phyloP scores from a whole-genome alignment of 768 basidiomycete genomes.

The Mycena venus region DNA sequence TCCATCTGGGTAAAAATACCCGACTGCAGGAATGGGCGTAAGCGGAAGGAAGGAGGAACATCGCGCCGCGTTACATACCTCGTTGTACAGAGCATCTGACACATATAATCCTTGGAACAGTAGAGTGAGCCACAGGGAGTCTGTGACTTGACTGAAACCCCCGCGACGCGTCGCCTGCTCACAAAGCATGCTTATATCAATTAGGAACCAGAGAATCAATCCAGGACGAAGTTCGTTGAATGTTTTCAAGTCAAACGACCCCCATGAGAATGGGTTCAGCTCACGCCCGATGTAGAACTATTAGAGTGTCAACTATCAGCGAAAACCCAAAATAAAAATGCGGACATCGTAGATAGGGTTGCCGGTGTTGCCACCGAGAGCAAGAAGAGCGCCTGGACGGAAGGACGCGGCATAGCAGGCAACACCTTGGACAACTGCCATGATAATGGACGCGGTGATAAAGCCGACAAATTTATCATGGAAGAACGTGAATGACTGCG shows the following conservation, averaged over 20 bases:
- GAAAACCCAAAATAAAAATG: slow-evolving; percentile 23
- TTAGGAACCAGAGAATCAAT: slow-evolving; percentile 91
- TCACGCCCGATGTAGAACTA: slow-evolving; percentile 96
- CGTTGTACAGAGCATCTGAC: slow-evolving; percentile 89
- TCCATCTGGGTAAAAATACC: slow-evolving; percentile 97
- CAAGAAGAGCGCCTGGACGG: slow-evolving; percentile 77
- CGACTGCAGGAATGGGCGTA: slow-evolving; percentile 59
- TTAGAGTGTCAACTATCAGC: background rate
- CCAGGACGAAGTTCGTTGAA: slow-evolving; percentile 92
- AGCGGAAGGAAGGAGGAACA: background rate
- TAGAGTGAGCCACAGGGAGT: slow-evolving; percentile 92
- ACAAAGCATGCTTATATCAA: slow-evolving; percentile 92
- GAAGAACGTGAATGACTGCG: slow-evolving; percentile 86
- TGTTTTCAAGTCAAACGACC: slow-evolving; percentile 75
- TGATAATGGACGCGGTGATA: slow-evolving; percentile 82
- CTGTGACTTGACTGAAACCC: slow-evolving; percentile 76
- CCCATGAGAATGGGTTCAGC: slow-evolving; percentile 83
- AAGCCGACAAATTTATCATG: slow-evolving; percentile 95
- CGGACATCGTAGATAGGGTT: slow-evolving; percentile 92
- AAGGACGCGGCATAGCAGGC: slow-evolving; percentile 82
- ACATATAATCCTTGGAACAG: slow-evolving; percentile 92
- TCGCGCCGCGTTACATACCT: slow-evolving; percentile 61
- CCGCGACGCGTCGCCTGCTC: slow-evolving; percentile 89
- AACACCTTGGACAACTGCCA: slow-evolving; percentile 82
- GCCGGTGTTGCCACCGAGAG: slow-evolving; percentile 93